These are phyloP conservation scores for Trichoderma parareesei DNA, from an alignment of 495 filamentous ascomycete genomes.

Conservation along the genomic window DNA sequence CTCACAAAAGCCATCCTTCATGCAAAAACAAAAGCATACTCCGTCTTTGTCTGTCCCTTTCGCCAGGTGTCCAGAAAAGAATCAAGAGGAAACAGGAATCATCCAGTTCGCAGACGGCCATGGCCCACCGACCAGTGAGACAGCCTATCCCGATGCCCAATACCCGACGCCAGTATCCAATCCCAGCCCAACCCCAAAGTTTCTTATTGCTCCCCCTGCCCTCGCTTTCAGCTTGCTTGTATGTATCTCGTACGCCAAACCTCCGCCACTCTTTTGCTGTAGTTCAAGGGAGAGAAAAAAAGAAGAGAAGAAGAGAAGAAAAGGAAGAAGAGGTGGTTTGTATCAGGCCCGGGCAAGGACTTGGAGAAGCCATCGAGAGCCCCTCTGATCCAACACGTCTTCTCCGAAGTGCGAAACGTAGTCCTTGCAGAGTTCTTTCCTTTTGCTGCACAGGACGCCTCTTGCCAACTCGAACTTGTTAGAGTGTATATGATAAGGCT, in stretches of 20 bases:
- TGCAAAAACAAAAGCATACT: neutral
- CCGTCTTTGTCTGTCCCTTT: neutral
- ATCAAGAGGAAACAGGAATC: neutral
- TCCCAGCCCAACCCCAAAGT: neutral
- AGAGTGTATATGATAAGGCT: neutral
- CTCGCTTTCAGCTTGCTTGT: neutral
- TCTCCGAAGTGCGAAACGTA: neutral
- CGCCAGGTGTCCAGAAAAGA: neutral
- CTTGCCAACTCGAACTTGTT: neutral
- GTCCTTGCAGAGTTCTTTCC: neutral
- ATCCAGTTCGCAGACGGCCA: neutral
- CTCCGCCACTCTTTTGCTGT: neutral
- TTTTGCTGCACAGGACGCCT: neutral
- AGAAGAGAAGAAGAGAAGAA: neutral
- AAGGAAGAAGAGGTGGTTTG: neutral
- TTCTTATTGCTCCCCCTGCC: neutral
- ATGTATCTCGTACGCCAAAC: neutral
- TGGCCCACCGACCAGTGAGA: neutral
- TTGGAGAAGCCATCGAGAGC: too few relatives aligned
- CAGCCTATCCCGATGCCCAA: neutral
- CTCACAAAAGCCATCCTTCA: neutral
- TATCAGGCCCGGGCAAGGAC: neutral
- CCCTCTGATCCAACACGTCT: neutral
- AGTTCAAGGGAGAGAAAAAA: neutral
- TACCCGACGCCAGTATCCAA: conserved; percentile 2